Conservation (phyloP, 2,329 filamentous ascomycete genomes). For the Penicillium brasilianum region DNA sequence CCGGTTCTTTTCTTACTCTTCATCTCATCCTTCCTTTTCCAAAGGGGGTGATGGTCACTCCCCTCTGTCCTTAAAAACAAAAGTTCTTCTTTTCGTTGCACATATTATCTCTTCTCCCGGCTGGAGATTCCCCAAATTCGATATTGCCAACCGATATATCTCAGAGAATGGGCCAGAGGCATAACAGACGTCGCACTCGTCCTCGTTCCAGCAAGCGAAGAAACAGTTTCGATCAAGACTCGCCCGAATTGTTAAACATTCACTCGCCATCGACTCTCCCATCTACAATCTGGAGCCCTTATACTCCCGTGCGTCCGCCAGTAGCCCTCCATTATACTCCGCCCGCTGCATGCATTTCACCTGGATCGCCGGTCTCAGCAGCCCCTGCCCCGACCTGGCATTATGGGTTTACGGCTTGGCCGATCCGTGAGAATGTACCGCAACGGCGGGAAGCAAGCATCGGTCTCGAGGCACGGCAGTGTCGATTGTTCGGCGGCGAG, state of each 20-base stretch:
- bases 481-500: constrained; percentile 52
- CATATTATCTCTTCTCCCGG: constrained; percentile 8
- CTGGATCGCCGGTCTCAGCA: constrained; percentile 32
- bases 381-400: constrained; percentile 49
- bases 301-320: constrained; percentile 19
- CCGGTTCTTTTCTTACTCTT: constrained; percentile 30
- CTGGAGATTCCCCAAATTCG: constrained; percentile 11
- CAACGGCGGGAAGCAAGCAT: constrained; percentile 27
- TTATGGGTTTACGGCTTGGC: constrained; percentile 48
- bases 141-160: constrained; percentile 8
- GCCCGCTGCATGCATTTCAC: constrained; percentile 30
- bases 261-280: constrained; percentile 12
- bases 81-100: constrained; percentile 21
- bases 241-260: constrained; percentile 13
- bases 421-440: constrained; percentile 41
- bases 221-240: constrained; percentile 27
- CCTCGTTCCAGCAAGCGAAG: constrained; percentile 46
- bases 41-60: constrained; percentile 45
- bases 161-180: constrained; percentile 52
- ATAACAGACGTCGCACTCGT: constrained; percentile 53
- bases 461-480: constrained; percentile 48
- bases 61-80: constrained; percentile 29
- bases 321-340: constrained; percentile 25
- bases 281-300: constrained; percentile 17
- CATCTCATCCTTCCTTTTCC: constrained; percentile 42